Evolutionary conservation across 148 eudicot genomes (phyloP).

Genomic region (Pharnaceum exiguum): DNA sequence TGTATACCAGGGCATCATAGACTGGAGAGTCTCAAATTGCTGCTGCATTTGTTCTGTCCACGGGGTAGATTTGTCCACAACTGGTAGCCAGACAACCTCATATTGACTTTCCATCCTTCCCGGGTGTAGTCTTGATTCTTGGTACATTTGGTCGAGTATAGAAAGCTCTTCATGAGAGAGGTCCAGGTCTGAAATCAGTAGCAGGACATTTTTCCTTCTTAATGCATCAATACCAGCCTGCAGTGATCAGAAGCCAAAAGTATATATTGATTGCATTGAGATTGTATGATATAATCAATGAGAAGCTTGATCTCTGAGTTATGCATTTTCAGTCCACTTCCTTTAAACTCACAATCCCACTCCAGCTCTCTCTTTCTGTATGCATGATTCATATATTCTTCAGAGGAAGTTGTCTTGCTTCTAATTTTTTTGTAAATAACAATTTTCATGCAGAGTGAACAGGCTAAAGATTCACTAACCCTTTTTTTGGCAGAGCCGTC

Average conservation of each 20-base stretch:
- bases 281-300: too few species aligned
- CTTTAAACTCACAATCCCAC: neutral
- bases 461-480: slow-evolving; percentile 29
- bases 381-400: neutral
- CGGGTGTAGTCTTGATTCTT: slow-evolving; percentile 43
- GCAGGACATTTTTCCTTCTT: slow-evolving; percentile 51
- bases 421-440: neutral
- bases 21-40: slow-evolving; percentile 35
- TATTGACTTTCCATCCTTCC: slow-evolving; percentile 47
- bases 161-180: slow-evolving; percentile 53
- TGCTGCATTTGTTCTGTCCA: slow-evolving; percentile 35
- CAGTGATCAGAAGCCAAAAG: neutral
- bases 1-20: slow-evolving; percentile 60
- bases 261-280: too few species aligned
- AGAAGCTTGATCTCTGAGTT: too few species aligned
- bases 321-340: neutral
- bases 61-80: slow-evolving; percentile 36
- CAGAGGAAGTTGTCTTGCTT: too few species aligned
- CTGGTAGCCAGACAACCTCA: slow-evolving; percentile 77
- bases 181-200: slow-evolving; percentile 62
- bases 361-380: neutral
- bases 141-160: slow-evolving; percentile 59
- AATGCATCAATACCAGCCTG: slow-evolving; percentile 53
- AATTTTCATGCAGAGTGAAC: neutral
- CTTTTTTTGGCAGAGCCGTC: slow-evolving; percentile 45